Conservation (phyloP, 1,284 basidiomycete genomes). For the Prillingera fragicola region DNA sequence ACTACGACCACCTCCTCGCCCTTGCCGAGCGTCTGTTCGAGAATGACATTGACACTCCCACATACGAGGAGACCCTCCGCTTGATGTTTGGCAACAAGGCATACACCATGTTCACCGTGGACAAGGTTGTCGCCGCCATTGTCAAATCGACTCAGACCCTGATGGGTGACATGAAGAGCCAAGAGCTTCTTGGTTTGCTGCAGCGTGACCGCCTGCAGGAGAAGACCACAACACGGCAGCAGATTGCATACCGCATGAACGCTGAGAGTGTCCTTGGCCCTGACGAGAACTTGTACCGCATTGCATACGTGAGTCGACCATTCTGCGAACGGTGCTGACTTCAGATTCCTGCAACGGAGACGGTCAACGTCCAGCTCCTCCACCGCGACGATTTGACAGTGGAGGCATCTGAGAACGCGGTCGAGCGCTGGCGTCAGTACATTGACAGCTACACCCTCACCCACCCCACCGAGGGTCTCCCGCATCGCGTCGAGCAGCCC, state of each 20-base stretch:
- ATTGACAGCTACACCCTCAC: conserved; percentile 76
- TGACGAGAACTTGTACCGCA: conserved; percentile 86
- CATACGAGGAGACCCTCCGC: conserved; percentile 90
- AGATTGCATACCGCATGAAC: conserved; percentile 74
- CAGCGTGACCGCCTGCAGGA: conserved; percentile 63
- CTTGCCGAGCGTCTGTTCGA: conserved; percentile 93
- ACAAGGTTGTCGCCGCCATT: conserved; percentile 80
- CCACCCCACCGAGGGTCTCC: conserved; percentile 51
- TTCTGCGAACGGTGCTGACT: conserved; percentile 5
- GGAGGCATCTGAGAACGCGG: conserved; percentile 76
- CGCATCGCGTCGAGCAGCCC: conserved; percentile 58
- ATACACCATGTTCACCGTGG: conserved; percentile 87
- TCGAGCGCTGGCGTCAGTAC: conserved; percentile 82
- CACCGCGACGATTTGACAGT: conserved; percentile 82
- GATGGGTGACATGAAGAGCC: conserved; percentile 71
- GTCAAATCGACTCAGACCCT: conserved; percentile 82
- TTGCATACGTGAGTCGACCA: conserved; percentile 71
- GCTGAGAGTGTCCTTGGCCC: conserved; percentile 76
- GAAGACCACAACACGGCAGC: conserved; percentile 67
- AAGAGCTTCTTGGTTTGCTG: conserved; percentile 74
- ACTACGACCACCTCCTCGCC: conserved; percentile 83
- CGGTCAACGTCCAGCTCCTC: conserved; percentile 76
- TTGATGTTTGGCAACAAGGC: conserved; percentile 96
- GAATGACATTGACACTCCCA: conserved; percentile 78
- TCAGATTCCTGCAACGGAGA: conserved; percentile 64